phyloP scores from a whole-genome alignment of 2,329 filamentous ascomycete genomes.

The Pestalotiopsis sp. region DNA sequence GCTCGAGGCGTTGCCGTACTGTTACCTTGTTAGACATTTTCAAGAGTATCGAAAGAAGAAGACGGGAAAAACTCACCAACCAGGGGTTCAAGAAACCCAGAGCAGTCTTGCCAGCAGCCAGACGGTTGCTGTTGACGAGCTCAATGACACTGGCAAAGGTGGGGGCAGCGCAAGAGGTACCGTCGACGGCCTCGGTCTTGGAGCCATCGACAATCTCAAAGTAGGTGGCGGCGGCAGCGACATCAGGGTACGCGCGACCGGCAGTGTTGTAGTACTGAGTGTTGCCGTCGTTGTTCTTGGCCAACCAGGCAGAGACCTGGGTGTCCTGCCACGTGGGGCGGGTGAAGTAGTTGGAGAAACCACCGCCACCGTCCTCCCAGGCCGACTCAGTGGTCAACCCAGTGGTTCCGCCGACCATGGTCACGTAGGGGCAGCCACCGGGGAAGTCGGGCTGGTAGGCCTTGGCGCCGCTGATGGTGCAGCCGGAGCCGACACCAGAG shows the following conservation, averaged over 20 bases:
- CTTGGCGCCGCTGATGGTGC: conserved; percentile 35
- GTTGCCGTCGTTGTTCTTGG: conserved; percentile 38
- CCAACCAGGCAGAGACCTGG: conserved; percentile 47
- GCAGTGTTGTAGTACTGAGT: conserved; percentile 48
- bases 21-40: background rate
- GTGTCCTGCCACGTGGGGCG: conserved; percentile 47
- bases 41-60: conserved; percentile 13
- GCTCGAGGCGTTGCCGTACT: conserved; percentile 43
- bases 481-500: conserved; percentile 46
- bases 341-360: conserved; percentile 51
- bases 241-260: conserved; percentile 64
- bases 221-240: conserved; percentile 54
- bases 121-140: conserved; percentile 65
- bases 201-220: conserved; percentile 32
- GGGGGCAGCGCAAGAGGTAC: conserved; percentile 60
- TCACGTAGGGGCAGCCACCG: conserved; percentile 59
- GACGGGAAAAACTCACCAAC: conserved; percentile 35
- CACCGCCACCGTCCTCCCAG: conserved; percentile 55
- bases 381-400: conserved; percentile 52
- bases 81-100: conserved; percentile 67
- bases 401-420: conserved; percentile 59
- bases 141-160: conserved; percentile 66
- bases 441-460: conserved; percentile 56
- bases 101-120: conserved; percentile 53
- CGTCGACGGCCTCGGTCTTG: conserved; percentile 35